phyloP scores from a whole-genome alignment of 169 alveolate genomes.

The Theileria equi region DNA sequence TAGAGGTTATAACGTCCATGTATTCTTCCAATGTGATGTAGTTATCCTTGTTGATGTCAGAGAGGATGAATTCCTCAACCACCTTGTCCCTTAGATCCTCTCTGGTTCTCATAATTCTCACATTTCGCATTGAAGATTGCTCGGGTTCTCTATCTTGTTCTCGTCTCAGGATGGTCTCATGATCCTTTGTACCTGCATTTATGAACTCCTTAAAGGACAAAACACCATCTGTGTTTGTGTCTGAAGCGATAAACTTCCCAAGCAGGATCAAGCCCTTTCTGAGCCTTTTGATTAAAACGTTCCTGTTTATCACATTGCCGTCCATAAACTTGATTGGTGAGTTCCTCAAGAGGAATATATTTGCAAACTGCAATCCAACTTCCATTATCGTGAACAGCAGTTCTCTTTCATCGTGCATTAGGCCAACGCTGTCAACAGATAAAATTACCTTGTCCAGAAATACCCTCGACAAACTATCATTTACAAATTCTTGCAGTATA shows the following conservation, averaged over 20 bases:
- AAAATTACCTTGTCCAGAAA: slow-evolving; percentile 1
- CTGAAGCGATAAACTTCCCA: slow-evolving; percentile 16
- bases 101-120: slow-evolving; percentile 4
- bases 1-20: slow-evolving; percentile 10
- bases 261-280: not conserved
- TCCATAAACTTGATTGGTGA: not conserved
- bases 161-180: not conserved
- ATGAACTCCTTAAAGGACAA: slow-evolving; percentile 20
- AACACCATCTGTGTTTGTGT: slow-evolving; percentile 4
- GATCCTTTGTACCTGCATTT: slow-evolving; percentile 8
- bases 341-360: not conserved
- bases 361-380: slow-evolving; percentile 1
- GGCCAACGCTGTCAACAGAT: not conserved
- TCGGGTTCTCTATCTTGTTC: not conserved
- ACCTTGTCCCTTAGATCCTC: slow-evolving; percentile 20
- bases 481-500: not conserved
- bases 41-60: slow-evolving; percentile 23
- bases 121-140: slow-evolving; percentile 4
- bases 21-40: slow-evolving; percentile 5
- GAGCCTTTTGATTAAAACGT: not conserved
- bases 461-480: not conserved
- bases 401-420: not conserved
- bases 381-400: not conserved
- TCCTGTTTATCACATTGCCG: not conserved
- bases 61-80: slow-evolving; percentile 7